Conservation (phyloP, 306 rosid genomes). For the Calophaca sinica region DNA sequence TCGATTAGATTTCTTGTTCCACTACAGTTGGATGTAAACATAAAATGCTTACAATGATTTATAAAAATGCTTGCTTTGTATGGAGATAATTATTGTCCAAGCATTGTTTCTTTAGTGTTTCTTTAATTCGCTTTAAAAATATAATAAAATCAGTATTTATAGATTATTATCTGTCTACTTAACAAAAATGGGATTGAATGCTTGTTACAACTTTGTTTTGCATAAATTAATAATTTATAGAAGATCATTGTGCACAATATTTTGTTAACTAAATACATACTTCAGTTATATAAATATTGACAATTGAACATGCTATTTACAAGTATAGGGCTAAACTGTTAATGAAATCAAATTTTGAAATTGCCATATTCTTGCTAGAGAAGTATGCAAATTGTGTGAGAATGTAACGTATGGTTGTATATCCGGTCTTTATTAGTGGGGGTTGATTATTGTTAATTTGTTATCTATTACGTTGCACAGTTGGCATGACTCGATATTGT, state of each 20-base stretch:
- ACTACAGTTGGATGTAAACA: background rate
- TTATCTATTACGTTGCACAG: constrained; percentile 15
- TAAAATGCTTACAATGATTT: constrained; percentile 8
- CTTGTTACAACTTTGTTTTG: constrained; percentile 33
- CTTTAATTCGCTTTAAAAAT: background rate
- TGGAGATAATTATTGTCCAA: constrained; percentile 27
- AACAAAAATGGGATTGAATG: constrained; percentile 24
- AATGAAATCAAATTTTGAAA: constrained; percentile 28
- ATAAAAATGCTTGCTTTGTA: constrained; percentile 1
- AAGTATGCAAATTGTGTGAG: constrained; percentile 23
- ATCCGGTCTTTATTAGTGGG: constrained; percentile 4
- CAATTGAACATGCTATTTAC: constrained; percentile 1
- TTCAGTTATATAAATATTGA: background rate
- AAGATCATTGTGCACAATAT: constrained; percentile 14
- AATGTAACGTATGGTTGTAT: constrained; percentile 6
- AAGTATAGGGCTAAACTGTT: constrained; percentile 21
- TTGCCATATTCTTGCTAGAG: constrained; percentile 25
- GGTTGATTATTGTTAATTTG: constrained; percentile 22
- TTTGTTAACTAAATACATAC: background rate
- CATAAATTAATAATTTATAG: constrained; percentile 13
- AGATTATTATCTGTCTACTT: constrained; percentile 36
- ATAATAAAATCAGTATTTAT: constrained; percentile 15
- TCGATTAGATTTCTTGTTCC: constrained; percentile 15
- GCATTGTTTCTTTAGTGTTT: constrained; percentile 30
- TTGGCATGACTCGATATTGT: constrained; percentile 23